Conservation (phyloP, 2,329 filamentous ascomycete genomes). For the Alternaria infectoria region DNA sequence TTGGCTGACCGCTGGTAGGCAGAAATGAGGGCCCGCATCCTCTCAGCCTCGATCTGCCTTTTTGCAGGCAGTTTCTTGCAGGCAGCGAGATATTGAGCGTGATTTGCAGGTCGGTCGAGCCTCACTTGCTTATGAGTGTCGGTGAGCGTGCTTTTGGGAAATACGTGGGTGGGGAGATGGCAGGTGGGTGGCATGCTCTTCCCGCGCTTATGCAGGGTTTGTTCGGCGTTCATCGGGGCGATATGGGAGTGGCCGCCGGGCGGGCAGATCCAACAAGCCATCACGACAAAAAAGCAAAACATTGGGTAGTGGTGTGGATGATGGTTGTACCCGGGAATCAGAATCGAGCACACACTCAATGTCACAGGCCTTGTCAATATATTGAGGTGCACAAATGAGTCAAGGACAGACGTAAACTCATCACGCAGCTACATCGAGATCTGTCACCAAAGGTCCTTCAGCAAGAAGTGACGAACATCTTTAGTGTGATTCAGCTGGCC, state of each 20-base stretch:
- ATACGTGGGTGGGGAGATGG: neutral
- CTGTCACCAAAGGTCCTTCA: neutral
- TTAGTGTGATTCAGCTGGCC: neutral
- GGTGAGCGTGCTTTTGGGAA: neutral
- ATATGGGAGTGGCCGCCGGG: neutral
- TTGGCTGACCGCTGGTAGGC: neutral
- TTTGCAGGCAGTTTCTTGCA: neutral
- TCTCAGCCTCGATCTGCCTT: neutral
- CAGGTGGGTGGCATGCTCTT: neutral
- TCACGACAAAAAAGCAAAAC: neutral
- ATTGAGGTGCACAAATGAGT: neutral
- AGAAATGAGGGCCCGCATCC: neutral
- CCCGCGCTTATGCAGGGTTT: conserved; percentile 22
- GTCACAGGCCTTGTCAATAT: neutral
- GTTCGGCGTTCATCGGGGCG: neutral
- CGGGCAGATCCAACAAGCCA: neutral
- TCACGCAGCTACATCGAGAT: neutral
- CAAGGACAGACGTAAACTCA: neutral
- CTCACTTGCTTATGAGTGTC: neutral
- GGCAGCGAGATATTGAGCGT: neutral
- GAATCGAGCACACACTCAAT: neutral
- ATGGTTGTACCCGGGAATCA: neutral
- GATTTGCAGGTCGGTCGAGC: neutral
- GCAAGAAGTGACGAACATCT: neutral
- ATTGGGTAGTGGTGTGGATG: no score